Base-by-base conservation (phyloP, 345 rosid species). In the Camelina neglecta region DNA sequence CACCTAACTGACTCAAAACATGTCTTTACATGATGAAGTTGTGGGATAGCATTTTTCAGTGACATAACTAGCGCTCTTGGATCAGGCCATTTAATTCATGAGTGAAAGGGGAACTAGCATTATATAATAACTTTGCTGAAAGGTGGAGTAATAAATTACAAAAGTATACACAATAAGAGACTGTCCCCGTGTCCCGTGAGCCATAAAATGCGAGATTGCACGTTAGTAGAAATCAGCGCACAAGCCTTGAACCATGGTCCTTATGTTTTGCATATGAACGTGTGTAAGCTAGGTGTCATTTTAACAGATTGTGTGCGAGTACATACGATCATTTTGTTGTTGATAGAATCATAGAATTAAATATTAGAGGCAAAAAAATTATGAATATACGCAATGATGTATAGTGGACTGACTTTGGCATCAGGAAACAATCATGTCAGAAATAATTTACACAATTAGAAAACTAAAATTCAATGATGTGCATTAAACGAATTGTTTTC, bases 401-500 rank as follows among this genome's bases (percentile, higher is more conserved):
- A 36, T 36, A 8, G 3, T 36, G 3, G 11, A 8, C 41, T 36
- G 41, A 36, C 41, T 36, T 8, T 35, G 7, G 38, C 38, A 35
- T 35, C 41, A 36, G 39, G 39, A 36, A 36, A 36, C 39, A 36
- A 36, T 36, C 39, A 36, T 36, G 10, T 36, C 9, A 49, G 21
- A 62, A 31, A 18, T 64, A 54, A 54, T 64, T 6, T 64, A 33
- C 35, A 65, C 48, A 64, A 38, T 64, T 73, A 31, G 11, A 54
- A 64, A 21, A 44, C 21, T 6, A 31, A 53, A 38, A 39, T 12
- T 26, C 45, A 18, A 9, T 62, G 55, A 61, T 16, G 31, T 60
- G 26, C 50, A 21, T 13, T 3, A 48, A 47, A 59, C 38, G 18
- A 60, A 24, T 24, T 49, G 50, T n/a, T 50, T 39, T 59, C 36